Conservation (phyloP, 495 filamentous ascomycete genomes). For the Achaetomiella virescens region DNA sequence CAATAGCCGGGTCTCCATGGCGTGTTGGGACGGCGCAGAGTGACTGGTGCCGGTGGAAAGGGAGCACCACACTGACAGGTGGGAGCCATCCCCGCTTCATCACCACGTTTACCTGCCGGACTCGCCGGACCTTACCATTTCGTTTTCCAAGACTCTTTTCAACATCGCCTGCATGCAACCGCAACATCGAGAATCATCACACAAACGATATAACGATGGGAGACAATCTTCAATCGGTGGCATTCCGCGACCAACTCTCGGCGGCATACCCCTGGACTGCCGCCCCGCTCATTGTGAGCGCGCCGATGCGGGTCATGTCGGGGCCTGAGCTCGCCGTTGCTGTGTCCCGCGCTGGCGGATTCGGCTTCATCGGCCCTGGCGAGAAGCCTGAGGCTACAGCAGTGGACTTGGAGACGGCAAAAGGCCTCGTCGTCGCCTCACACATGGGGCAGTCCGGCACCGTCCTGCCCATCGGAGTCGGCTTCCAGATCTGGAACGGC, state of each 20-base stretch:
- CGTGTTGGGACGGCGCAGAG: background rate
- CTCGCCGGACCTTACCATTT: background rate
- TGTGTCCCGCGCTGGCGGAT: slow-evolving; percentile 86
- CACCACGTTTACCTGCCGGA: background rate
- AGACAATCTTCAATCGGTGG: slow-evolving; percentile 5
- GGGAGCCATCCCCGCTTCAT: background rate
- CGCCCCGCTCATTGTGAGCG: slow-evolving; percentile 56
- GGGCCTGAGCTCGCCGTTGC: slow-evolving; percentile 76
- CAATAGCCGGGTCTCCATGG: background rate
- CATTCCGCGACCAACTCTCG: slow-evolving; percentile 1
- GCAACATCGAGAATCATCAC: background rate
- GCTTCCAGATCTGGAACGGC: slow-evolving; percentile 81
- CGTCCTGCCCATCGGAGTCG: slow-evolving; percentile 87
- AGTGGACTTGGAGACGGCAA: slow-evolving; percentile 74
- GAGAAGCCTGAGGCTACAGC: slow-evolving; percentile 70
- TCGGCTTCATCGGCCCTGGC: slow-evolving; percentile 86
- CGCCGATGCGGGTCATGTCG: slow-evolving; percentile 69
- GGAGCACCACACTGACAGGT: background rate
- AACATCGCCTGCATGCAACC: background rate
- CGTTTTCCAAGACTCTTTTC: background rate
- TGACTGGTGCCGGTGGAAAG: background rate
- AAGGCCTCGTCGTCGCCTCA: slow-evolving; percentile 42
- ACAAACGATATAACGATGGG: background rate
- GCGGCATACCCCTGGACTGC: slow-evolving; percentile 57
- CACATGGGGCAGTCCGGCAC: slow-evolving; percentile 57